A percentile compares a stretch with the other conserved stretches of the same genome.
Evolutionary conservation across 1,284 basidiomycete genomes (phyloP).

Genomic region (Amylostereum areolatum): DNA sequence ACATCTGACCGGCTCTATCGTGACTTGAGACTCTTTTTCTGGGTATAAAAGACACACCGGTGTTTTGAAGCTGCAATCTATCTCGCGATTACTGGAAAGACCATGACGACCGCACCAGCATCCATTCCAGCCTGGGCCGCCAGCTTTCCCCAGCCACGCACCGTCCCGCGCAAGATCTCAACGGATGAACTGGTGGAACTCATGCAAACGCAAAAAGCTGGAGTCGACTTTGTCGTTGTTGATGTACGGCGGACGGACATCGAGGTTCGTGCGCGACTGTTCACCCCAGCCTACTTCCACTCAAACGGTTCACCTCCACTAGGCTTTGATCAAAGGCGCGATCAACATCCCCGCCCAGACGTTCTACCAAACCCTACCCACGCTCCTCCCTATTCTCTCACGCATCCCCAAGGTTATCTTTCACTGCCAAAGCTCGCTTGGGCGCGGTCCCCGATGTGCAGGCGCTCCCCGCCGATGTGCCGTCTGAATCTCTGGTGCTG

Average conservation of each 20-base stretch:
- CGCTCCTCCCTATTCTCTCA: constrained; percentile 13
- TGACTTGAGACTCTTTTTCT: too few relatives aligned
- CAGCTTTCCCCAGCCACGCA: constrained; percentile 13
- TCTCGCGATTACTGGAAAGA: too few relatives aligned
- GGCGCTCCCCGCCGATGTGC: constrained; percentile 6
- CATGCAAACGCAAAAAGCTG: constrained; percentile 6
- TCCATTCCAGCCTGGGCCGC: constrained; percentile 13
- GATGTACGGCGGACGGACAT: constrained; percentile 22
- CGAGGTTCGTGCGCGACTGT: constrained; percentile 10
- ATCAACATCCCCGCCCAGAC: constrained; percentile 23
- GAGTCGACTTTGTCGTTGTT: constrained; percentile 15
- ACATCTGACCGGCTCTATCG: too few relatives aligned
- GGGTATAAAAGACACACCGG: too few relatives aligned
- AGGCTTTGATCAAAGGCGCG: constrained; percentile 16
- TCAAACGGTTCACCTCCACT: not conserved
- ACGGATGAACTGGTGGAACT: constrained; percentile 11
- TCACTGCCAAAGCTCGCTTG: constrained; percentile 19
- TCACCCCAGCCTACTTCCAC: not conserved
- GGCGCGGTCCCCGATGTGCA: constrained; percentile 18
- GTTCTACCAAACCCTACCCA: constrained; percentile 19
- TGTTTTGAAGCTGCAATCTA: too few relatives aligned
- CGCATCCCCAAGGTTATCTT: constrained; percentile 17
- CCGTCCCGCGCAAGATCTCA: constrained; percentile 11
- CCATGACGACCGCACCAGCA: too few relatives aligned
- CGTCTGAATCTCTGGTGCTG: constrained; percentile 14